phyloP scores from a whole-genome alignment of 108 stramenopile species.

The Pseudonitzschia multiseries region DNA sequence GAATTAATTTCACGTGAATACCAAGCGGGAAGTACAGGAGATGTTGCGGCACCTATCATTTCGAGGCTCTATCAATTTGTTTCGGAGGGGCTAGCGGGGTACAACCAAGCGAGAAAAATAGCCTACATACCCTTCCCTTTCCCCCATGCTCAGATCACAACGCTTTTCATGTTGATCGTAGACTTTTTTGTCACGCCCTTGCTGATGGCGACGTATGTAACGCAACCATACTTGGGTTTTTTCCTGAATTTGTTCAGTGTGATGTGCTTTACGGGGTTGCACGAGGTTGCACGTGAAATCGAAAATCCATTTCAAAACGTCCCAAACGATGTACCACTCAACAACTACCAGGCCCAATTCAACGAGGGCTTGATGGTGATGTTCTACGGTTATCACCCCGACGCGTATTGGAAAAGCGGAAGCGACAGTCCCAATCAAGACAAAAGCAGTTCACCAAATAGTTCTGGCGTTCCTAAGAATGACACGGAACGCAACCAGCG shows the following conservation, averaged over 20 bases:
- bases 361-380: slow-evolving; percentile 72
- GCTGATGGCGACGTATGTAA: slow-evolving; percentile 62
- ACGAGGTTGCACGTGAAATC: slow-evolving; percentile 65
- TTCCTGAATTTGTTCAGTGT: slow-evolving; percentile 62
- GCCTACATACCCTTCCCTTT: slow-evolving; percentile 81
- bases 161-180: slow-evolving; percentile 47
- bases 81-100: slow-evolving; percentile 62
- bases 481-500: background rate
- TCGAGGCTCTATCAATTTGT: slow-evolving; percentile 59
- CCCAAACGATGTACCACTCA: slow-evolving; percentile 83
- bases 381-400: slow-evolving; percentile 76
- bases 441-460: background rate
- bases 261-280: slow-evolving; percentile 54
- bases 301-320: slow-evolving; percentile 77
- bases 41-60: slow-evolving; percentile 62
- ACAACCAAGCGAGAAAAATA: slow-evolving; percentile 81
- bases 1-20: slow-evolving; percentile 77
- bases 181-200: slow-evolving; percentile 52
- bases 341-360: slow-evolving; percentile 78
- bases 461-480: background rate
- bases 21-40: slow-evolving; percentile 58
- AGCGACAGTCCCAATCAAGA: background rate
- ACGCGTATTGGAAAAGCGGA: slow-evolving; percentile 54
- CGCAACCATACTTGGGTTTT: slow-evolving; percentile 39
- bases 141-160: slow-evolving; percentile 70